A percentile compares a stretch with the other conserved stretches of the same genome.
phyloP scores from a whole-genome alignment of 1,284 basidiomycete species.

The Sphagnurus paluster region DNA sequence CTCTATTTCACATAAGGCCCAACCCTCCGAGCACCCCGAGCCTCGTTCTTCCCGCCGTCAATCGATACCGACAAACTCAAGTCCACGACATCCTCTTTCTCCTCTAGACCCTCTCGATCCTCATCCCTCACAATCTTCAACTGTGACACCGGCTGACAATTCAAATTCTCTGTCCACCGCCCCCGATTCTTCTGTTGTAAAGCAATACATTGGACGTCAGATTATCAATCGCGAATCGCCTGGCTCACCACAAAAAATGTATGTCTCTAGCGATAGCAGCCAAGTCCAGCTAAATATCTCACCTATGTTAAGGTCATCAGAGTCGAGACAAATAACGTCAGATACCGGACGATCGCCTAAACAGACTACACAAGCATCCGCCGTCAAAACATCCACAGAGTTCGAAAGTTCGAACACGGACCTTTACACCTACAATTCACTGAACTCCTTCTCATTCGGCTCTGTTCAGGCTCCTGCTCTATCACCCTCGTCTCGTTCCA shows the following conservation, averaged over 20 bases:
- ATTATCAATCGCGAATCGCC: conserved; percentile 9
- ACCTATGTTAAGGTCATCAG: conserved; percentile 15
- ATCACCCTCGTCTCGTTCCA: conserved; percentile 22
- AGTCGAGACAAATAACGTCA: conserved; percentile 11
- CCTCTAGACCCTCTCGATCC: conserved; percentile 21
- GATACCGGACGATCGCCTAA: conserved; percentile 11
- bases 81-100: conserved; percentile 21
- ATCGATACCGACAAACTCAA: conserved; percentile 15
- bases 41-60: conserved; percentile 12
- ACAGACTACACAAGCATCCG: conserved; percentile 2
- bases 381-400: conserved; percentile 8
- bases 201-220: conserved; percentile 11
- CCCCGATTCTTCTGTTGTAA: conserved; percentile 10
- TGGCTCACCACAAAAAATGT: conserved; percentile 11
- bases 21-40: conserved; percentile 18
- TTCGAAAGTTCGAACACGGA: conserved; percentile 13
- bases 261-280: not conserved
- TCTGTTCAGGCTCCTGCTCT: conserved; percentile 27
- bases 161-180: conserved; percentile 10
- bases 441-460: conserved; percentile 42
- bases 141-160: conserved; percentile 13
- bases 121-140: conserved; percentile 15
- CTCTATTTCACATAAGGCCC: conserved; percentile 13
- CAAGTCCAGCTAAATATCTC: not conserved
- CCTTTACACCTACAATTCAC: conserved; percentile 27